phyloP scores from a whole-genome alignment of 1,284 basidiomycete genomes.

The Amylostereum areolatum region DNA sequence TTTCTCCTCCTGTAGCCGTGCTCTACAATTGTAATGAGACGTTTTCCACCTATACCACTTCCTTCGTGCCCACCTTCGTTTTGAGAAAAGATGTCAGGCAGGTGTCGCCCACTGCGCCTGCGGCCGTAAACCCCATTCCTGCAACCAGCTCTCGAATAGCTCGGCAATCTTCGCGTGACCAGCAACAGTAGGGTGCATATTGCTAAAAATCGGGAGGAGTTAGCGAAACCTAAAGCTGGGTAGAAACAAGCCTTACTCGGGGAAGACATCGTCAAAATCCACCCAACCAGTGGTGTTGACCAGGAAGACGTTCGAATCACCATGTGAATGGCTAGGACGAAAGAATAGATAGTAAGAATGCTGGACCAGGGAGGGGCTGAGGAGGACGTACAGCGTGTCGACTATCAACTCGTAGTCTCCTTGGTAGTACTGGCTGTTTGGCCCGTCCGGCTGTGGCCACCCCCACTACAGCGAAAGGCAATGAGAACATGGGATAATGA shows the following conservation, averaged over 20 bases:
- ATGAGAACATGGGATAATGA: background rate
- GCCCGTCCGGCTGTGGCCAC: conserved; percentile 47
- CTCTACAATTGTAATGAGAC: background rate
- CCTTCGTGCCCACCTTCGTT: background rate
- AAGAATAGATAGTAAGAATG: conserved; percentile 1
- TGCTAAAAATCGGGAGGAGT: conserved; percentile 22
- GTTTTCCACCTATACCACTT: background rate
- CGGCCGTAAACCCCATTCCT: conserved; percentile 36
- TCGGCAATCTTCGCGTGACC: conserved; percentile 45
- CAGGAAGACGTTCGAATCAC: conserved; percentile 44
- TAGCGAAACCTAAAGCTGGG: background rate
- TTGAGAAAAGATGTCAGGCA: background rate
- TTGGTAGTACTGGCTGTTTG: conserved; percentile 40
- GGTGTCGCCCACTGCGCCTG: conserved; percentile 22
- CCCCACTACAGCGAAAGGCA: conserved; percentile 39
- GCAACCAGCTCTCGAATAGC: conserved; percentile 37
- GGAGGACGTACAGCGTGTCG: conserved; percentile 28
- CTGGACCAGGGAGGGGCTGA: background rate
- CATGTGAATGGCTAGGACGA: conserved; percentile 26
- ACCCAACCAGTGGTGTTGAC: conserved; percentile 58
- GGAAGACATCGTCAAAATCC: conserved; percentile 43
- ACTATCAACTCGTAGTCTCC: conserved; percentile 43
- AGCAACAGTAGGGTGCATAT: conserved; percentile 40
- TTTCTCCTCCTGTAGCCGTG: too few species aligned
- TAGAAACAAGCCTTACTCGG: conserved; percentile 28